Base-by-base conservation (phyloP, 345 rosid species). In the Salix suchowensis region DNA sequence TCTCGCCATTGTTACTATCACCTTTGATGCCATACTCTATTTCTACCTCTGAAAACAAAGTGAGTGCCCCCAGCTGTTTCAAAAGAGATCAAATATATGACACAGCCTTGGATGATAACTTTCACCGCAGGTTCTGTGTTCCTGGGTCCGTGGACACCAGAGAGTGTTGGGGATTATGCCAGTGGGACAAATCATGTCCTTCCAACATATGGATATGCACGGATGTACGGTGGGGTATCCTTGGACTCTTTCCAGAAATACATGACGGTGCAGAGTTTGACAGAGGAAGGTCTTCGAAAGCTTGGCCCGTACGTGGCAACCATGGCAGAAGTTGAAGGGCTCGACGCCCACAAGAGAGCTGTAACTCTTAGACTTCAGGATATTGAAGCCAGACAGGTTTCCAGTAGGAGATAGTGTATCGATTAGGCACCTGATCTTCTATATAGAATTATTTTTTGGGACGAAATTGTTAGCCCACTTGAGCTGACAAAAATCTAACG, bases 131-230 rank as follows among this genome's bases (percentile, higher is more conserved):
- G 98, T 24, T 94, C 97, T 0, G 97, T 92, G 75, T 94, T 94
- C 82, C 32, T 94, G 70, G 98, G 97, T 21, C 88, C 85, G 39
- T 93, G 99, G 98, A 96, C 98, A 1, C 98, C 99, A 2, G 97
- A 93, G 84, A 96, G 99, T 62, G 97, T 93, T 50, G 99, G 98
- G 61, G 97, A 96, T 79, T 93, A 96, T 78, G 99, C 98, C 2
- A 96, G 98, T 4, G 98, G 97, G 36, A 95, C 96, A 78, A 92
- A 94, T 82, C 95, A 89, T 42, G 97, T 92, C 75, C 91, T 92
- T 19, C 99, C 96, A 7, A 93, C 97, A 0, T 96, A 96, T 52
- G 98, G 98, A 8, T 93, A 92, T 80, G 97, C 97, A 10, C 86
- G 94, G 67, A 91, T 96, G 98, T 93, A 91, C 34, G 90, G 99